A percentile compares a stretch with the other conserved stretches of the same genome.
Conservation (phyloP, 371 early-diverging fungal species). For the Rhizomucor pusillus region DNA sequence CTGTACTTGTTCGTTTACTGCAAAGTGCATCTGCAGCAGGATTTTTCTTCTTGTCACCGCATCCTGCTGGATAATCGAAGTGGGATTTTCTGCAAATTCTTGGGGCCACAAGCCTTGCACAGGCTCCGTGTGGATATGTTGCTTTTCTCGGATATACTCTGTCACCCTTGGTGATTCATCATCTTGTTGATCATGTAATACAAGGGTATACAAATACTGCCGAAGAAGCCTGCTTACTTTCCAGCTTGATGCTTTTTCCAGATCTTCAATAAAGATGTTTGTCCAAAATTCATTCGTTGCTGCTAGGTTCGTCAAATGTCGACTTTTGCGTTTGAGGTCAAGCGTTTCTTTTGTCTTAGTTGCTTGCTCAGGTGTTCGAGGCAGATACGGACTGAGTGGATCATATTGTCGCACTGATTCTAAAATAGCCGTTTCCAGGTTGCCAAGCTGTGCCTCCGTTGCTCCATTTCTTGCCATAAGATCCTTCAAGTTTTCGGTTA, state of each 20-base stretch:
- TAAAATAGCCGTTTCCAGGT: slow-evolving; percentile 21
- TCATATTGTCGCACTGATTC: slow-evolving; percentile 32
- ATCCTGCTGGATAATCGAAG: background rate
- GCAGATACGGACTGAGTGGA: slow-evolving; percentile 12
- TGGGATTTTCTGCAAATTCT: background rate
- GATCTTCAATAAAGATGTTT: slow-evolving; percentile 53
- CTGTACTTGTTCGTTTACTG: background rate
- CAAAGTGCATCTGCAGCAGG: slow-evolving; percentile 1
- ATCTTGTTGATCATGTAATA: slow-evolving; percentile 2
- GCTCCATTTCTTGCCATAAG: slow-evolving; percentile 19
- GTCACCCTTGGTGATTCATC: background rate
- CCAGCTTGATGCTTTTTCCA: slow-evolving; percentile 47
- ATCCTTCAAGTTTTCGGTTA: slow-evolving; percentile 11
- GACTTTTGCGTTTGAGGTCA: slow-evolving; percentile 16
- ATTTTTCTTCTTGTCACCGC: background rate
- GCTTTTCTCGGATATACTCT: slow-evolving; percentile 39
- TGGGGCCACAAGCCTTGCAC: slow-evolving; percentile 6
- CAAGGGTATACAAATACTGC: slow-evolving; percentile 39
- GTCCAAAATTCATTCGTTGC: slow-evolving; percentile 50
- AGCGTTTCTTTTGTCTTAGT: slow-evolving; percentile 9
- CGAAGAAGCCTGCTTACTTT: slow-evolving; percentile 42
- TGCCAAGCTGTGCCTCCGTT: slow-evolving; percentile 13
- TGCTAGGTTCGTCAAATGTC: slow-evolving; percentile 47
- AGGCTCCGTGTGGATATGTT: slow-evolving; percentile 18
- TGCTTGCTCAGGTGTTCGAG: background rate